Evolutionary conservation across 805 yeast species (phyloP).

Genomic region (Candida methanosorbosa): DNA sequence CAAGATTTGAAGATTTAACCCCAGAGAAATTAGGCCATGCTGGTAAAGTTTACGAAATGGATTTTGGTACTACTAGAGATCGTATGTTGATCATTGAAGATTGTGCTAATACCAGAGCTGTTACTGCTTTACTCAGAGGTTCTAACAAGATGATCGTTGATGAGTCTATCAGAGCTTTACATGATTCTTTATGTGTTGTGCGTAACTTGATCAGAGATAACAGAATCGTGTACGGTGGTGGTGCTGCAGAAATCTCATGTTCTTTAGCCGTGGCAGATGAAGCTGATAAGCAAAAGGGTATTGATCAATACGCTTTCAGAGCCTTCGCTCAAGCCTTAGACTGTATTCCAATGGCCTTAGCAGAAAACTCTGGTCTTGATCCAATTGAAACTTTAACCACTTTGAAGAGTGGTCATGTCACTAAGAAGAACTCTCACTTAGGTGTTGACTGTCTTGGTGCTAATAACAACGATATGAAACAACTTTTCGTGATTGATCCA

Average conservation of each 20-base stretch:
- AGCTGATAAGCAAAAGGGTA: conserved; percentile 89
- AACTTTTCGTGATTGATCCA: conserved; percentile 92
- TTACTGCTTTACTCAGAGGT: conserved; percentile 89
- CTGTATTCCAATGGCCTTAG: conserved; percentile 85
- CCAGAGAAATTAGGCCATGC: conserved; percentile 81
- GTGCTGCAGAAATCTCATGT: conserved; percentile 94
- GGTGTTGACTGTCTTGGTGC: conserved; percentile 94
- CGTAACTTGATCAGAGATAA: conserved; percentile 88
- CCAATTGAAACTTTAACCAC: conserved; percentile 85
- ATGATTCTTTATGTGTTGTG: conserved; percentile 95
- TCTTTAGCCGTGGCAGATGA: conserved; percentile 85
- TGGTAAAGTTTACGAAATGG: conserved; percentile 76
- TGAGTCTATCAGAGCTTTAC: conserved; percentile 93
- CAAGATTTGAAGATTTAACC: conserved; percentile 88
- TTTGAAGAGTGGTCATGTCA: conserved; percentile 78
- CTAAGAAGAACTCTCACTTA: conserved; percentile 56
- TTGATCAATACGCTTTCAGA: conserved; percentile 96
- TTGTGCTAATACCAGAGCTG: conserved; percentile 78
- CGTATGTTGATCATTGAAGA: conserved; percentile 93
- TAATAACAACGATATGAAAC: conserved; percentile 88
- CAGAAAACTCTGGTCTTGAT: conserved; percentile 93
- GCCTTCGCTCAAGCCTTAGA: conserved; percentile 91
- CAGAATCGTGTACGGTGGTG: conserved; percentile 98
- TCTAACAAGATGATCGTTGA: conserved; percentile 97
- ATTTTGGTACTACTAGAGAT: conserved; percentile 94